phyloP scores from a whole-genome alignment of 305 asterid species.

The Striga hermonthica region DNA sequence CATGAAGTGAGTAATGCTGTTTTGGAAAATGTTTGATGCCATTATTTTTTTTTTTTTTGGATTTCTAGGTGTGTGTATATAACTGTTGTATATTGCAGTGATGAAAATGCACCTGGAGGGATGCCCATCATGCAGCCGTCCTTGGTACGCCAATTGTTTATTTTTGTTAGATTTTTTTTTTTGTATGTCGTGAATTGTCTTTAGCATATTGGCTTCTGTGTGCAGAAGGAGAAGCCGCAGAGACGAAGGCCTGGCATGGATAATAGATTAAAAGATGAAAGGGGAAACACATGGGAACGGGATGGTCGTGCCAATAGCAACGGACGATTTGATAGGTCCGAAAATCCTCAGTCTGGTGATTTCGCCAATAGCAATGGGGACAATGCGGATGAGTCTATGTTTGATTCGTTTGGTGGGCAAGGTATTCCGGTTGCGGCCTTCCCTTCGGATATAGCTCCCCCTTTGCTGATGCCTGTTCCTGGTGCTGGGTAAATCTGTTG shows the following conservation, averaged over 20 bases:
- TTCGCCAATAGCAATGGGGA: constrained; percentile 57
- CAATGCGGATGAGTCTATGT: constrained; percentile 78
- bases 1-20: constrained; percentile 68
- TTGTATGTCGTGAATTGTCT: constrained; percentile 16
- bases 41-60: too few species aligned
- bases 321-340: constrained; percentile 75
- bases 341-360: constrained; percentile 62
- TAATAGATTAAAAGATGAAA: constrained; percentile 71
- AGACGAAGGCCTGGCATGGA: constrained; percentile 75
- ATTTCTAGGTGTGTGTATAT: constrained; percentile 24
- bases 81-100: constrained; percentile 50
- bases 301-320: constrained; percentile 59
- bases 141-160: constrained; percentile 46
- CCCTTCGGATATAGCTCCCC: constrained; percentile 81
- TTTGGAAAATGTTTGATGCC: constrained; percentile 17
- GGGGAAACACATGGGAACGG: constrained; percentile 70
- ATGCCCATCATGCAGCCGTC: constrained; percentile 89
- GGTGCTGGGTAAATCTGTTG: constrained; percentile 84
- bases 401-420: constrained; percentile 78
- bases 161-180: constrained; percentile 2
- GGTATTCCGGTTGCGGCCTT: constrained; percentile 75
- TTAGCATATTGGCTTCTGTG: constrained; percentile 20
- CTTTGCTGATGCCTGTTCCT: constrained; percentile 99
- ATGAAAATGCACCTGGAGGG: constrained; percentile 95
- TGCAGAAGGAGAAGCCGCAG: constrained; percentile 77